Conservation (phyloP, 768 basidiomycete species). For the Austroboletus eburneus region DNA sequence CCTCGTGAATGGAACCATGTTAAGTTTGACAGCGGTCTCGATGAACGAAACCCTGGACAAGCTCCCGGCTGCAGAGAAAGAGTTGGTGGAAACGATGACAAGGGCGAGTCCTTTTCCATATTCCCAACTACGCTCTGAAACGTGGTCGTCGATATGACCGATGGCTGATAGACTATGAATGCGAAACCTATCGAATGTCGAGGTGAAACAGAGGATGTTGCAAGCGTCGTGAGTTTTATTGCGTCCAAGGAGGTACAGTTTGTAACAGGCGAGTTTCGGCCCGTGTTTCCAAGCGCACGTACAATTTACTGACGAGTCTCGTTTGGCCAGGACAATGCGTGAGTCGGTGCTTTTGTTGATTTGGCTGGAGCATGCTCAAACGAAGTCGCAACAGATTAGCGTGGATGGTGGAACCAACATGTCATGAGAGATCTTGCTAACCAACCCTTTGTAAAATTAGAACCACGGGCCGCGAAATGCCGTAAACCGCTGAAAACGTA, state of each 20-base stretch:
- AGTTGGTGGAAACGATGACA: neutral
- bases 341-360: slow-evolving; percentile 5
- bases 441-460: no score
- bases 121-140: neutral
- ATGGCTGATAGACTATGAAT: neutral
- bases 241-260: slow-evolving; percentile 35
- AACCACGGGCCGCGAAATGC: no score
- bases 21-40: slow-evolving; percentile 3
- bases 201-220: slow-evolving; percentile 32
- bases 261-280: slow-evolving; percentile 27
- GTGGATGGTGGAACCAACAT: slow-evolving; percentile 15
- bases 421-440: no score
- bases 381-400: slow-evolving; percentile 7
- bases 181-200: slow-evolving; percentile 6
- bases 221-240: slow-evolving; percentile 34
- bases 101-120: neutral
- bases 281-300: neutral
- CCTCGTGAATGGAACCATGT: neutral
- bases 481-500: no score
- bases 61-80: neutral
- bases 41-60: neutral
- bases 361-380: neutral
- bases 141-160: no score
- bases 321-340: slow-evolving; percentile 20
- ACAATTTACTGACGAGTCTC: slow-evolving; percentile 1